These are phyloP conservation scores for Linanthus parryae DNA, from an alignment of 148 eudicot genomes.

Conservation along the genomic window DNA sequence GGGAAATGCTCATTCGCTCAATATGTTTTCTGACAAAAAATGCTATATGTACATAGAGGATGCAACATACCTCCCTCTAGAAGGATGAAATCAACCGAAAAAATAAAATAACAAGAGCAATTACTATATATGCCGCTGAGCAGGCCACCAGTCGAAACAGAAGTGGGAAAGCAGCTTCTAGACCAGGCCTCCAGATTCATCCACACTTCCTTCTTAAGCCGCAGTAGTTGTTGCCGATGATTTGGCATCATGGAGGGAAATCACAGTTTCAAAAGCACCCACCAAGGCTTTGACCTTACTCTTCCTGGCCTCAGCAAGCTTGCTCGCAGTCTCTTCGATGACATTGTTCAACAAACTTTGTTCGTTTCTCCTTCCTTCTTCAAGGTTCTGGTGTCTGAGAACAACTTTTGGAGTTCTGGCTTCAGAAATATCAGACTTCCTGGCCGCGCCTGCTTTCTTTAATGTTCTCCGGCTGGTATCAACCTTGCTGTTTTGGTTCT, in stretches of 20 bases:
- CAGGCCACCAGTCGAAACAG: too few species aligned
- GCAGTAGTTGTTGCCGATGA: too few species aligned
- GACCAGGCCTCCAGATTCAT: too few species aligned
- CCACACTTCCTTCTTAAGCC: too few species aligned
- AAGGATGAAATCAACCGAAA: too few species aligned
- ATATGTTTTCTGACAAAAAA: too few species aligned
- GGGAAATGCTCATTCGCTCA: too few species aligned
- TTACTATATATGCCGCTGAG: too few species aligned
- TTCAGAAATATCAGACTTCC: constrained; percentile 17
- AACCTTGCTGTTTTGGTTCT: constrained; percentile 24
- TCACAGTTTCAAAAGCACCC: constrained; percentile 72
- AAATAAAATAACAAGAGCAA: too few species aligned
- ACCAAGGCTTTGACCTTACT: constrained; percentile 87
- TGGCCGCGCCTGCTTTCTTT: constrained; percentile 22
- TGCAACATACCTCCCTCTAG: too few species aligned
- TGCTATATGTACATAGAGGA: too few species aligned
- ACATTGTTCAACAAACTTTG: constrained; percentile 45
- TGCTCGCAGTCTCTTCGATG: constrained; percentile 72
- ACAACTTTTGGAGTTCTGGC: constrained; percentile 27
- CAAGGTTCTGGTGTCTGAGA: constrained; percentile 46
- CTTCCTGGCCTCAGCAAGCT: constrained; percentile 61
- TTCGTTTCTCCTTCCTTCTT: constrained; percentile 31
- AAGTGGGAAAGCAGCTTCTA: too few species aligned
- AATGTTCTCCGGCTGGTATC: constrained; percentile 21
- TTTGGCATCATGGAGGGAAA: constrained; percentile 47